Base-by-base conservation (phyloP, 2,329 filamentous ascomycete genomes). In the Beauveria medogensis region DNA sequence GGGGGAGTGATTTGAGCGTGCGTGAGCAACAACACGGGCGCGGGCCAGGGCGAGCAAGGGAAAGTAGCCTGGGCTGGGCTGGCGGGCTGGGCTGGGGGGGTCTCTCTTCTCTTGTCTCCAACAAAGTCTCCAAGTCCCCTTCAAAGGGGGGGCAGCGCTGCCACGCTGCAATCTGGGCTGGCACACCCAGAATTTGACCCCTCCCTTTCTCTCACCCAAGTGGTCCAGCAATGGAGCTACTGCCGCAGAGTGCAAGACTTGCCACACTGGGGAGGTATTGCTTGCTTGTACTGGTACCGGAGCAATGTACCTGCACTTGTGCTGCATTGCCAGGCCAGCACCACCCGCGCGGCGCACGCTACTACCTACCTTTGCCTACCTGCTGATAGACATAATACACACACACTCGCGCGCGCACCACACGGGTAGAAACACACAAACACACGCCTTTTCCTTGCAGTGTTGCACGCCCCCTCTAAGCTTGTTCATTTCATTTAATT, bases 1-100 rank as follows among this genome's bases (percentile, higher is more conserved):
- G 81, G 78, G 79, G 74, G 80, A 80, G 79, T 84, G 81, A 83
- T 84, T 84, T 84, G 80, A 75, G 79, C 72, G 74, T 71, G 71
- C 67, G 51, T 69, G 34, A 37, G 34, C 34, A 37, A 37, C 34
- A 69, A 70, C 71, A 74, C 71, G 72, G 60, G 58, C 53, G 55
- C 34, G 47, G 34, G 55, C 55, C 30, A 53, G 54, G 28, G 54
- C 51, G 51, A 54, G 54, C 20, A 14, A 54, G 51, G 51, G 51
- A 22, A 54, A 22, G 34, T 6, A n/a, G 26, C 40, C 40, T 30
- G 53, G 40, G 37, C 52, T 43, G 51, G 50, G 34, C 51, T 26
- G 34, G 40, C n/a, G 18, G 53, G 53, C 37, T 44, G 40, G 53
- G 40, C 14, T 24, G 46, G 52, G 41, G 24, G 53, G 18, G 30